Evolutionary conservation across 202 grass and related monocot species (phyloP).

Genomic region (Panicum hallii): DNA sequence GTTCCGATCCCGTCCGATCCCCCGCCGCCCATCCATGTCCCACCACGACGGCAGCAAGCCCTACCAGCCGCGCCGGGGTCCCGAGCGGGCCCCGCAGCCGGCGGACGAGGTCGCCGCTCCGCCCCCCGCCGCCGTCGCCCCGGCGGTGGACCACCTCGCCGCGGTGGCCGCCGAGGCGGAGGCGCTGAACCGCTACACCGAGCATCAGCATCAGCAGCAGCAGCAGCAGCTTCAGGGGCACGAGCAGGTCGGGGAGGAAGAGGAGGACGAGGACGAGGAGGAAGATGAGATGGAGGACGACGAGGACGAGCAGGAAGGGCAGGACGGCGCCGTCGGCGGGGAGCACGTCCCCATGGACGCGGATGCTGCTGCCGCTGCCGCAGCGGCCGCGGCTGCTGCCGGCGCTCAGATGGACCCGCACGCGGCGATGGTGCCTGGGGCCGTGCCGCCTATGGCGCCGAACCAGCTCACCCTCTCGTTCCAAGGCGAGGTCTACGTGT

Average conservation of each 20-base stretch:
- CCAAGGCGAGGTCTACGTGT: conserved; percentile 97
- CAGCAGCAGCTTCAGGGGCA: conserved; percentile 24
- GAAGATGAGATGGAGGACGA: conserved; percentile 53
- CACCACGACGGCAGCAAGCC: conserved; percentile 82
- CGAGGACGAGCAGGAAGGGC: conserved; percentile 45
- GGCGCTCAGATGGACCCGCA: conserved; percentile 56
- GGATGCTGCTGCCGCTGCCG: conserved; percentile 47
- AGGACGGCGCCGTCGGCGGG: conserved; percentile 40
- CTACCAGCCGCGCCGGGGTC: conserved; percentile 80
- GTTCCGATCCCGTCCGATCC: conserved; percentile 48
- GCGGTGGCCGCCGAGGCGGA: conserved; percentile 55
- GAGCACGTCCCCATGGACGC: conserved; percentile 60
- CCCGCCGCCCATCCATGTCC: conserved; percentile 52
- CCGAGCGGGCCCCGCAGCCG: conserved; percentile 53
- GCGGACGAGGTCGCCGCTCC: conserved; percentile 36
- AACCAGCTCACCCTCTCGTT: conserved; percentile 97
- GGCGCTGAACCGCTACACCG: conserved; percentile 52
- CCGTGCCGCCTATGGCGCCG: conserved; percentile 41
- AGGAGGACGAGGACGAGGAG: conserved; percentile 41
- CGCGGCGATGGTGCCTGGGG: conserved; percentile 33
- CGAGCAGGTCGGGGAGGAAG: conserved; percentile 25
- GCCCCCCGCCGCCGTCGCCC: conserved; percentile 3
- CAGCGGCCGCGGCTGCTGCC: conserved; percentile 36
- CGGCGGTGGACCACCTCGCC: conserved; percentile 56
- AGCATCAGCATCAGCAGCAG: neutral